Conservation (phyloP, 108 stramenopile genomes). For the Cyclotella atomus region DNA sequence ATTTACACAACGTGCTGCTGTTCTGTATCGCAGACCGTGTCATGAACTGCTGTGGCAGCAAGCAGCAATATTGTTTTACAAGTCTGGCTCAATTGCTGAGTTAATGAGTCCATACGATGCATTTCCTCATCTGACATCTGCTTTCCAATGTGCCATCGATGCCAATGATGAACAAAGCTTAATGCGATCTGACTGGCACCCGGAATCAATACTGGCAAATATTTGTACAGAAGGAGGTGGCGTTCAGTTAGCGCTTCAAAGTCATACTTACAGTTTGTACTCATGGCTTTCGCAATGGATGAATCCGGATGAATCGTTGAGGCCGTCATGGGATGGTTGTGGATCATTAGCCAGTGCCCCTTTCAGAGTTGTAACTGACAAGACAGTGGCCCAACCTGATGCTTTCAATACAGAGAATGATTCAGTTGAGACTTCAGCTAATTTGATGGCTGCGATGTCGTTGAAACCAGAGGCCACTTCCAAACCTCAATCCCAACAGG, state of each 20-base stretch:
- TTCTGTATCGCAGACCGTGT: slow-evolving; percentile 60
- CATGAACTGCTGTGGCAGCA: slow-evolving; percentile 55
- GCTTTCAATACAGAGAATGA: slow-evolving; percentile 30
- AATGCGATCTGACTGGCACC: slow-evolving; percentile 76
- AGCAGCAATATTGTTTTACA: slow-evolving; percentile 52
- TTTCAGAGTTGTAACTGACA: slow-evolving; percentile 39
- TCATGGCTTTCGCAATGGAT: slow-evolving; percentile 68
- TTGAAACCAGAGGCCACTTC: neutral
- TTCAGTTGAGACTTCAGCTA: slow-evolving; percentile 29
- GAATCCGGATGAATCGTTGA: slow-evolving; percentile 36
- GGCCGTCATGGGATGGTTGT: slow-evolving; percentile 47
- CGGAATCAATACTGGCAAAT: slow-evolving; percentile 74
- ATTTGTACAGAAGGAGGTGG: slow-evolving; percentile 70
- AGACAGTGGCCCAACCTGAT: slow-evolving; percentile 7
- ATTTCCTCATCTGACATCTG: slow-evolving; percentile 63
- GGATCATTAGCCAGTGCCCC: slow-evolving; percentile 59
- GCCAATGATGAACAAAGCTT: slow-evolving; percentile 54
- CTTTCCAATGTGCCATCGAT: slow-evolving; percentile 47
- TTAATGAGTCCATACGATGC: slow-evolving; percentile 47
- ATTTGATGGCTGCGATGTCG: slow-evolving; percentile 47
- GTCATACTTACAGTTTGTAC: slow-evolving; percentile 46
- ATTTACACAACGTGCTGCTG: slow-evolving; percentile 54
- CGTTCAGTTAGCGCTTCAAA: slow-evolving; percentile 53
- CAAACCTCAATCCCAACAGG: slow-evolving; percentile 21
- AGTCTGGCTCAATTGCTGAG: slow-evolving; percentile 10